Conservation (phyloP, 1,284 basidiomycete genomes). For the Amylostereum chailletii region DNA sequence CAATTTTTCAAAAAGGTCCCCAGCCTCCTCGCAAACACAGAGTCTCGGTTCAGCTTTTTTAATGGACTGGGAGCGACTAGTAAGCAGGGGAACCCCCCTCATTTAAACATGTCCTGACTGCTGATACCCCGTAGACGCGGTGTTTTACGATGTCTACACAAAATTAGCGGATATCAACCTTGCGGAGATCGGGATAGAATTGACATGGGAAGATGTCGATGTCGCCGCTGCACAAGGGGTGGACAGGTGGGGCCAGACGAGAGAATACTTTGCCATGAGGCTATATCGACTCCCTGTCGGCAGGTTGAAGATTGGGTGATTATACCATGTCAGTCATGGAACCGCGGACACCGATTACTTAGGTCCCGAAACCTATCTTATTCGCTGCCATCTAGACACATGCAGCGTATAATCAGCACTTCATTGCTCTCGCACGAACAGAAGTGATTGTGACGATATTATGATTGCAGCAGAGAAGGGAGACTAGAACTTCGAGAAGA, state of each 20-base stretch:
- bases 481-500: too few relatives aligned
- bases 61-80: constrained; percentile 95
- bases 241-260: constrained; percentile 60
- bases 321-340: too few relatives aligned
- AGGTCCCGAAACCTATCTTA: too few relatives aligned
- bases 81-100: constrained; percentile 24
- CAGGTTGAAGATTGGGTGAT: constrained; percentile 20
- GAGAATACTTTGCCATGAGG: constrained; percentile 65
- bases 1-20: constrained; percentile 82
- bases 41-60: constrained; percentile 91
- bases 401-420: too few relatives aligned
- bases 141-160: constrained; percentile 91
- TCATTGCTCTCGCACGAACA: too few relatives aligned
- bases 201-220: constrained; percentile 70
- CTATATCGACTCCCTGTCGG: constrained; percentile 59
- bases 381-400: too few relatives aligned
- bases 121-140: constrained; percentile 45
- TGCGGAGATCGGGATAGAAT: constrained; percentile 66
- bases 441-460: too few relatives aligned
- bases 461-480: too few relatives aligned
- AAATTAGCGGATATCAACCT: constrained; percentile 83
- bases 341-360: too few relatives aligned
- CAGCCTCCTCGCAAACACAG: constrained; percentile 68
- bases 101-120: constrained; percentile 5
- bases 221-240: constrained; percentile 35